Base-by-base conservation (phyloP, 176 grass and related monocot genomes). In the Triticum monococcum region DNA sequence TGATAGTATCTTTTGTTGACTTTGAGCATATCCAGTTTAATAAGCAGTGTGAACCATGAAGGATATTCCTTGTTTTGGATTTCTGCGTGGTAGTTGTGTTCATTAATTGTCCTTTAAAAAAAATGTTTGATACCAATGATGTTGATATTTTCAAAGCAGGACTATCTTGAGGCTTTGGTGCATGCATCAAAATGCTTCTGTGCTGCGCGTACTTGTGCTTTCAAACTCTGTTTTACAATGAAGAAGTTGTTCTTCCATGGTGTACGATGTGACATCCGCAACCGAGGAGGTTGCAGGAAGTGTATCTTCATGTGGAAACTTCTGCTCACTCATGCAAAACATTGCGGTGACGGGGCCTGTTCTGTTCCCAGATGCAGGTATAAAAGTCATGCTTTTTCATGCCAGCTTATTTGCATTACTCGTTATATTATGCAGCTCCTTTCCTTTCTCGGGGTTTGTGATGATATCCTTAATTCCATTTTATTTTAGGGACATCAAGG, bases 221-320 rank as follows among this genome's bases (percentile, higher is more conserved):
- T 64, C 33, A 40, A 64, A 88, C 79, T 57, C 14, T 98, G 96
- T 81, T 14, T 82, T 71, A 79, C 60, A 36, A 56, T 96, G 72
- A 98, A 96, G 82, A 80, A 64, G 74, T 73, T 96, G 72, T 98
- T 98, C 86, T 86, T 52, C 78, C 96, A 98, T 81, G 89, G 93
- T 61, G 91, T 81, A 72, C 52, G 60, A 81, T 98, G 96, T 88
- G 80, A 86, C 20, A 85, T 77, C 17, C 62, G 69, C 31, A 62
- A 68, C 23, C 40, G 3, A 40, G 84, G 91, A 66, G 96, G 91
- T 81, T 98, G 96, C 75, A 25, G 11, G 30, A 77, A 66, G 18
- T 98, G 96, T 87, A 87, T 82, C 4, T 89, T 89, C 71, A 90
- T 98, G 79, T 98, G 96, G 96, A 85, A 88, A 68, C 74, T 98